These are phyloP conservation scores for Suillus spraguei DNA, from an alignment of 768 basidiomycete genomes.

Conservation along the genomic window DNA sequence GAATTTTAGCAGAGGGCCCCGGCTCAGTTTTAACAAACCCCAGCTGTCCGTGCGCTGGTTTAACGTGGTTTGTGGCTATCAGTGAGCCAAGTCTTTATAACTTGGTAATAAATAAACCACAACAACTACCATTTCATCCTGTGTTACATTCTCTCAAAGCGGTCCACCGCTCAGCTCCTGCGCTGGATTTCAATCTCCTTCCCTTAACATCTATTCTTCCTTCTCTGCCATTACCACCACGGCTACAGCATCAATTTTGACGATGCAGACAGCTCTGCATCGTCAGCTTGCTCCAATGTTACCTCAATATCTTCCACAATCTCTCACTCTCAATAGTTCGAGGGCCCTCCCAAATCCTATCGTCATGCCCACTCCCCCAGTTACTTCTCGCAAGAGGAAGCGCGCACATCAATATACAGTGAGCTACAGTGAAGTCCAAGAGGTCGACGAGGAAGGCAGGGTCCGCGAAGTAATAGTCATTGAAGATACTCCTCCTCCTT, in stretches of 20 bases:
- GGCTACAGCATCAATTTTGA: conserved; percentile 50
- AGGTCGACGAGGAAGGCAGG: conserved; percentile 77
- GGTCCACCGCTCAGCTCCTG: conserved; percentile 32
- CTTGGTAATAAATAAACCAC: conserved; percentile 24
- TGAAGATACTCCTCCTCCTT: conserved; percentile 85
- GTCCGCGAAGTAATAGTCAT: conserved; percentile 90
- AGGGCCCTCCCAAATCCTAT: conserved; percentile 46
- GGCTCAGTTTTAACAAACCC: not conserved
- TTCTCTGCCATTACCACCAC: conserved; percentile 46
- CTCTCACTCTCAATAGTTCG: conserved; percentile 48
- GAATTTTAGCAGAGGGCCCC: not conserved
- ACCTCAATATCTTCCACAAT: conserved; percentile 66
- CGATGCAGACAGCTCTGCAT: conserved; percentile 72
- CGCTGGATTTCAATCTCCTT: conserved; percentile 40
- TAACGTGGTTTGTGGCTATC: conserved; percentile 6
- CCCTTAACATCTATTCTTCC: conserved; percentile 21
- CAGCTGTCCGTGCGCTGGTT: conserved; percentile 8
- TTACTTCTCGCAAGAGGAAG: conserved; percentile 80
- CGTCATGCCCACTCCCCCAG: conserved; percentile 70
- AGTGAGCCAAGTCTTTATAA: conserved; percentile 7
- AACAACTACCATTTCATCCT: conserved; percentile 36
- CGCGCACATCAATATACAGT: conserved; percentile 79
- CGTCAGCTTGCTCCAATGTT: conserved; percentile 65
- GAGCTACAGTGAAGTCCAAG: conserved; percentile 87
- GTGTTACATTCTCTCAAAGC: conserved; percentile 35